A percentile compares a stretch with the other conserved stretches of the same genome.
phyloP scores from a whole-genome alignment of 768 basidiomycete genomes.

The Suillus decipiens region DNA sequence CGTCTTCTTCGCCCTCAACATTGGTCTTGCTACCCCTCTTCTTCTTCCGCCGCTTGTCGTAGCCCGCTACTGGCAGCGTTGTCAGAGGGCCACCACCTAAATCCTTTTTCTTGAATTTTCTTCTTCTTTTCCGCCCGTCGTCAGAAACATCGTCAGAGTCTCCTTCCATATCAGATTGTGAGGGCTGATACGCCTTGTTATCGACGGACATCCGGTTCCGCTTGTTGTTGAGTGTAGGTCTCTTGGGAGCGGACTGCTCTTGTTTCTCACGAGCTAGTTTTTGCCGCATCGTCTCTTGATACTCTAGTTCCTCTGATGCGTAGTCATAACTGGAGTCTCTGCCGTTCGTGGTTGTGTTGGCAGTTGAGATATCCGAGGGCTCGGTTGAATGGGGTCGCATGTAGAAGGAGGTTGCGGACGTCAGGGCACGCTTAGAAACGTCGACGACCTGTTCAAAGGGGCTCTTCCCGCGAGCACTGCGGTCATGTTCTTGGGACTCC shows the following conservation, averaged over 20 bases:
- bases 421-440: slow-evolving; percentile 51
- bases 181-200: slow-evolving; percentile 81
- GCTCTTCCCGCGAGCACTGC: slow-evolving; percentile 60
- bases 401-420: slow-evolving; percentile 59
- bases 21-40: slow-evolving; percentile 48
- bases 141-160: slow-evolving; percentile 61
- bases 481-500: slow-evolving; percentile 29
- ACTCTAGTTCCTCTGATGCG: slow-evolving; percentile 71
- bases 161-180: slow-evolving; percentile 61
- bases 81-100: slow-evolving; percentile 57
- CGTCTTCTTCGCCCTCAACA: slow-evolving; percentile 48
- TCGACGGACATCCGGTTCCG: slow-evolving; percentile 70
- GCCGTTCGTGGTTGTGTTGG: slow-evolving; percentile 35
- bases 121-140: slow-evolving; percentile 53
- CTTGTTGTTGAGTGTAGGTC: slow-evolving; percentile 39
- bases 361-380: slow-evolving; percentile 44
- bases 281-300: slow-evolving; percentile 39
- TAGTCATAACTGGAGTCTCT: slow-evolving; percentile 72
- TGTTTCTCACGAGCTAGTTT: slow-evolving; percentile 21
- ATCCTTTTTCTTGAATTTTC: slow-evolving; percentile 51
- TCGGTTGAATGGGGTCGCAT: slow-evolving; percentile 63
- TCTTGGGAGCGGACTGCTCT: slow-evolving; percentile 31
- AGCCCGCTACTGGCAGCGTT: slow-evolving; percentile 65
- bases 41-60: slow-evolving; percentile 63
- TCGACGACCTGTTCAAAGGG: slow-evolving; percentile 66